Evolutionary conservation across 202 grass and related monocot species (phyloP).

Genomic region (Zoysia matrella): DNA sequence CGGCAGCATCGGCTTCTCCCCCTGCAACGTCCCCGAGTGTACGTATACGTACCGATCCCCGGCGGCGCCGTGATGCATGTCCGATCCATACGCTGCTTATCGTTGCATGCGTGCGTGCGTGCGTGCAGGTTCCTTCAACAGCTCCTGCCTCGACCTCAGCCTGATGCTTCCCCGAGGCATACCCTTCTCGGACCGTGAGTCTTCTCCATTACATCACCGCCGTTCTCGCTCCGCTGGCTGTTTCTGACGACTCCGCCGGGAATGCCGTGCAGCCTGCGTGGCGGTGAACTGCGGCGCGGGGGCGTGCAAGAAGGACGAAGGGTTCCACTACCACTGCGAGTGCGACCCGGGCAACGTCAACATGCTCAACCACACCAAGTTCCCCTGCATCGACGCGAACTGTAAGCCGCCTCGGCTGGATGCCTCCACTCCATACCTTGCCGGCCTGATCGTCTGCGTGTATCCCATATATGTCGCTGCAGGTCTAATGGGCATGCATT

Average conservation of each 20-base stretch:
- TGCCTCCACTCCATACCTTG: not conserved
- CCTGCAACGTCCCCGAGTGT: constrained; percentile 45
- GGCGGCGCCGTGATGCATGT: no score
- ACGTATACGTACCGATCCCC: not conserved
- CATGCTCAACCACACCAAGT: not conserved
- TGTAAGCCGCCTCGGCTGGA: constrained; percentile 21
- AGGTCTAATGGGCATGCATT: constrained; percentile 14
- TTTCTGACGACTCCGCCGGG: no score
- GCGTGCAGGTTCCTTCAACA: not conserved
- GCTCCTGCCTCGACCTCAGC: constrained; percentile 14
- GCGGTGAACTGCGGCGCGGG: constrained; percentile 11
- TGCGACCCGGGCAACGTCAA: constrained; percentile 21
- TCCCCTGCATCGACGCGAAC: constrained; percentile 22
- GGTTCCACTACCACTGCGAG: constrained; percentile 13
- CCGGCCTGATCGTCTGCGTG: not conserved
- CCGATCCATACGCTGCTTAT: not conserved
- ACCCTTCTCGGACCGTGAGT: constrained; percentile 11
- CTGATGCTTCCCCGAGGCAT: not conserved
- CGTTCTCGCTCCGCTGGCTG: no score
- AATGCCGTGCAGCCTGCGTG: constrained; percentile 27
- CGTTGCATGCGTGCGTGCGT: no score
- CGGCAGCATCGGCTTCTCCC: not conserved
- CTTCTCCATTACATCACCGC: no score
- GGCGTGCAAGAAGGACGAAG: constrained; percentile 1
- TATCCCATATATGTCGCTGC: not conserved